Evolutionary conservation across 2,329 filamentous ascomycete genomes (phyloP).

Genomic region (Sclerotinia spermophila): DNA sequence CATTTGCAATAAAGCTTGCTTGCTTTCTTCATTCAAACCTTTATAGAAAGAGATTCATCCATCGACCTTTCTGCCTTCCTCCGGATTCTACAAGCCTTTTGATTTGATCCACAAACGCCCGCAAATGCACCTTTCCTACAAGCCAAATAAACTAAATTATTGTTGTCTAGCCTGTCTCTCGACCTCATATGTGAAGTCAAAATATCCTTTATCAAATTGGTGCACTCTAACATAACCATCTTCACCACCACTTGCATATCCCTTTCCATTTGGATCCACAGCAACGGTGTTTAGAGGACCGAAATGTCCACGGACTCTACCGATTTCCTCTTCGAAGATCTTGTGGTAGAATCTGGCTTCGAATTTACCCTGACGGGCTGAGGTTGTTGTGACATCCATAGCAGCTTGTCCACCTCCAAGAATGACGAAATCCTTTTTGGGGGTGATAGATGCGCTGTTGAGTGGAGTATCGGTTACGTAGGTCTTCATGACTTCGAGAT

Average conservation of each 20-base stretch:
- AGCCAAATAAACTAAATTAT: conserved; percentile 28
- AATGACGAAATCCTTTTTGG: conserved; percentile 96
- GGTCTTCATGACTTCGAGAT: conserved; percentile 89
- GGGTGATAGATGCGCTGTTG: conserved; percentile 90
- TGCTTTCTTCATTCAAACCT: background rate
- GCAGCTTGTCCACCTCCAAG: conserved; percentile 97
- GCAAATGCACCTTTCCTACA: conserved; percentile 31
- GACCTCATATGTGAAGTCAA: conserved; percentile 98
- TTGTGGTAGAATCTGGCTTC: conserved; percentile 99
- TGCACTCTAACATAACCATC: conserved; percentile 98
- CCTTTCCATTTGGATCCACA: conserved; percentile 83
- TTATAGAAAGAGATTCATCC: conserved; percentile 11
- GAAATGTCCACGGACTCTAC: conserved; percentile 94
- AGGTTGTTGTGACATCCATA: conserved; percentile 94
- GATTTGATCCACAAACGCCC: conserved; percentile 31
- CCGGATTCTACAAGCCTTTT: conserved; percentile 18
- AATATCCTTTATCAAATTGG: conserved; percentile 98
- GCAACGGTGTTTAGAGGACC: conserved; percentile 85
- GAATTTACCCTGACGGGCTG: conserved; percentile 95
- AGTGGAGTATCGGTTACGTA: conserved; percentile 90
- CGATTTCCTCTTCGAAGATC: conserved; percentile 98
- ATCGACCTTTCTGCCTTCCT: conserved; percentile 4
- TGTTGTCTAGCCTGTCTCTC: conserved; percentile 65
- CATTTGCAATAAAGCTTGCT: background rate
- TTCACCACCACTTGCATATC: conserved; percentile 94